Percentiles rank a stretch among this genome's conserved stretches.
Evolutionary conservation across 768 basidiomycete genomes (phyloP).

Genomic region (Tulasnella sp.): DNA sequence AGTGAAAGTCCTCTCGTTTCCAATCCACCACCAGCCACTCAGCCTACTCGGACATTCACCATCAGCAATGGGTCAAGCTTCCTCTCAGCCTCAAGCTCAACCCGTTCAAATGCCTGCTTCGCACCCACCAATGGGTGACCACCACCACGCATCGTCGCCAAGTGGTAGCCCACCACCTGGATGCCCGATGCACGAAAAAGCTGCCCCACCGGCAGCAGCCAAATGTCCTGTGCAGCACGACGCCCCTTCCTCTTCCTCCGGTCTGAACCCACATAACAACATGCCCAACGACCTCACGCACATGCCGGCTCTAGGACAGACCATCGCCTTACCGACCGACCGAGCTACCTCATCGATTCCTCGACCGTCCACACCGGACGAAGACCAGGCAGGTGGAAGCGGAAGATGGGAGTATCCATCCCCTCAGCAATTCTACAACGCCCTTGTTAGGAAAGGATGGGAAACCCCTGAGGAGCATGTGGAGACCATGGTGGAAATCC

Average conservation of each 20-base stretch:
- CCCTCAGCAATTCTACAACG: conserved; percentile 98
- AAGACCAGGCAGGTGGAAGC: conserved; percentile 38
- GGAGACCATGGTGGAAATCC: conserved; percentile 96
- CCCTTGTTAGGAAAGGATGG: conserved; percentile 92
- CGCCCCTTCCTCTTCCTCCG: conserved; percentile 22
- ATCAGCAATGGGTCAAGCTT: conserved; percentile 13
- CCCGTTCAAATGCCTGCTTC: conserved; percentile 18
- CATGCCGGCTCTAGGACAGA: conserved; percentile 56
- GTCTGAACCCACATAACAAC: conserved; percentile 71
- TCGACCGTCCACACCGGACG: conserved; percentile 43
- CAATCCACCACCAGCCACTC: neutral
- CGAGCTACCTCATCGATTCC: conserved; percentile 85
- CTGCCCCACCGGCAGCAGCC: conserved; percentile 33
- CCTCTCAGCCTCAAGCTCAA: conserved; percentile 17
- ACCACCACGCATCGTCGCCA: conserved; percentile 13
- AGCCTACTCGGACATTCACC: neutral
- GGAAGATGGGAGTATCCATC: conserved; percentile 91
- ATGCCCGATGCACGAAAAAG: conserved; percentile 28
- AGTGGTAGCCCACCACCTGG: conserved; percentile 23
- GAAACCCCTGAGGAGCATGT: conserved; percentile 95
- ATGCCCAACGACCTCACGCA: conserved; percentile 79
- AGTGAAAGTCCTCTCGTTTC: neutral
- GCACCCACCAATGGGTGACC: conserved; percentile 2
- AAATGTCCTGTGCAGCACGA: conserved; percentile 42
- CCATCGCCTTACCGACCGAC: conserved; percentile 59